Percentiles rank a stretch among this genome's conserved stretches.
These are phyloP conservation scores for Aspergillus ellipticus DNA, from an alignment of 495 filamentous ascomycete species.

Conservation along the genomic window DNA sequence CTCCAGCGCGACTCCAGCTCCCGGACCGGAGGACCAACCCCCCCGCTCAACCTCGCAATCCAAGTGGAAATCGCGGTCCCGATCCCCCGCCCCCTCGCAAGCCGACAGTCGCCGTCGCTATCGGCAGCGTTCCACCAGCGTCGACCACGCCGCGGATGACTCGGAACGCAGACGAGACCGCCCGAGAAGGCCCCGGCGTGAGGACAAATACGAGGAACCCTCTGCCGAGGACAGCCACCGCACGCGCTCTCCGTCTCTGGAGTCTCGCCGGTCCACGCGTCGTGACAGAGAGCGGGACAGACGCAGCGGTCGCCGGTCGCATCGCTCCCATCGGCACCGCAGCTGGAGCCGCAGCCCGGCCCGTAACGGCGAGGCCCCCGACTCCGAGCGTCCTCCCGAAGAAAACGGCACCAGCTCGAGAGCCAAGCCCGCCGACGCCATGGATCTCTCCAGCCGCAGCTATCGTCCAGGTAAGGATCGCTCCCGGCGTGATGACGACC, in stretches of 20 bases:
- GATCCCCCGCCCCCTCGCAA: conserved; percentile 41
- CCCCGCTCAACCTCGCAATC: conserved; percentile 32
- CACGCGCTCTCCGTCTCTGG: conserved; percentile 50
- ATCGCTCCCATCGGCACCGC: conserved; percentile 47
- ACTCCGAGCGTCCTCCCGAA: conserved; percentile 22
- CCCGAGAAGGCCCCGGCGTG: conserved; percentile 41
- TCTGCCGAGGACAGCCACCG: conserved; percentile 39
- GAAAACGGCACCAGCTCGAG: conserved; percentile 18
- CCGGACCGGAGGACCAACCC: conserved; percentile 21
- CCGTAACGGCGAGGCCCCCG: conserved; percentile 27
- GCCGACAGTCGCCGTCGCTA: conserved; percentile 51
- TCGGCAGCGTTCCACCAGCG: conserved; percentile 55
- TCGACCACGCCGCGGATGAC: conserved; percentile 45
- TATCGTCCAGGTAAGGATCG: conserved; percentile 24
- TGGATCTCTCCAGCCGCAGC: conserved; percentile 34
- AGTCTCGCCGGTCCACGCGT: conserved; percentile 50
- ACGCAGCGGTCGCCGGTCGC: conserved; percentile 37
- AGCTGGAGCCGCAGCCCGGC: conserved; percentile 30
- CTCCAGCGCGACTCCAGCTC: conserved; percentile 22
- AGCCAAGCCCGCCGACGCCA: conserved; percentile 21
- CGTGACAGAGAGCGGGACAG: conserved; percentile 44
- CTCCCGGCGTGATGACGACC: conserved; percentile 38
- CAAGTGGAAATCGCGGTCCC: conserved; percentile 26
- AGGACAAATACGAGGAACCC: conserved; percentile 46
- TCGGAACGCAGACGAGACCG: conserved; percentile 44